A percentile compares a stretch with the other conserved stretches of the same genome.
phyloP scores from a whole-genome alignment of 495 filamentous ascomycete genomes.

The Emericellopsis terricola region DNA sequence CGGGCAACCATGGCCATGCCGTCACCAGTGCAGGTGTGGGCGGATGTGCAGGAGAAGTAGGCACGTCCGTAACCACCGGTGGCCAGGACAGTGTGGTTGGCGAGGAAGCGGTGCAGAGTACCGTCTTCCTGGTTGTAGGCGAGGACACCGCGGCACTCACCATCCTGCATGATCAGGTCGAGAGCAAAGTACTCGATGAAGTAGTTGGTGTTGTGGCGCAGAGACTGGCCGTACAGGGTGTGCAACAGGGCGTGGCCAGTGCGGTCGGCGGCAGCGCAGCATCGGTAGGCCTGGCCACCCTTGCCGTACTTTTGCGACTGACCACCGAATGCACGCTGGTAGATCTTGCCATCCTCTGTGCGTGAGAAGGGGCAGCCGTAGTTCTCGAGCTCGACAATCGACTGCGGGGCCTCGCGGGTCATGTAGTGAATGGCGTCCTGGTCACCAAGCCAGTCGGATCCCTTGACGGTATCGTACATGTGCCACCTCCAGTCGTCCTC shows the following conservation, averaged over 20 bases:
- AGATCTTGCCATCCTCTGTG: slow-evolving; percentile 95
- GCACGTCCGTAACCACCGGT: slow-evolving; percentile 93
- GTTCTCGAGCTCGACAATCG: slow-evolving; percentile 88
- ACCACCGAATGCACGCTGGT: slow-evolving; percentile 94
- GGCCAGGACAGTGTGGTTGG: slow-evolving; percentile 87
- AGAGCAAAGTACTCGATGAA: slow-evolving; percentile 98
- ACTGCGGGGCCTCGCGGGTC: slow-evolving; percentile 84
- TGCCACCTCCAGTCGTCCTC: slow-evolving; percentile 98
- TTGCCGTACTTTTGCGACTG: slow-evolving; percentile 91
- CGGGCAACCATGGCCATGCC: slow-evolving; percentile 98
- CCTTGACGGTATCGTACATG: slow-evolving; percentile 99
- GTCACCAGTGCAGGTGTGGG: slow-evolving; percentile 95
- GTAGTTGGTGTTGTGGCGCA: slow-evolving; percentile 95
- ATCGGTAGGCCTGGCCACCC: slow-evolving; percentile 93
- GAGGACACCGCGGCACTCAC: slow-evolving; percentile 86
- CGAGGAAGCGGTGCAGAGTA: slow-evolving; percentile 87
- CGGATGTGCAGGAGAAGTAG: slow-evolving; percentile 95
- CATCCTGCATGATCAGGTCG: slow-evolving; percentile 91
- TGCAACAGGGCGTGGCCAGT: slow-evolving; percentile 93
- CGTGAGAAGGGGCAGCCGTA: slow-evolving; percentile 96
- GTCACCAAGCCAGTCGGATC: slow-evolving; percentile 95
- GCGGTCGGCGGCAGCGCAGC: slow-evolving; percentile 85
- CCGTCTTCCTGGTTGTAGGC: slow-evolving; percentile 98
- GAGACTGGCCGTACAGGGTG: slow-evolving; percentile 94
- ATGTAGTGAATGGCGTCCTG: slow-evolving; percentile 99